A percentile compares a stretch with the other conserved stretches of the same genome.
These are phyloP conservation scores for Hyaloscypha hepaticicola DNA, from an alignment of 495 filamentous ascomycete species.

Conservation along the genomic window DNA sequence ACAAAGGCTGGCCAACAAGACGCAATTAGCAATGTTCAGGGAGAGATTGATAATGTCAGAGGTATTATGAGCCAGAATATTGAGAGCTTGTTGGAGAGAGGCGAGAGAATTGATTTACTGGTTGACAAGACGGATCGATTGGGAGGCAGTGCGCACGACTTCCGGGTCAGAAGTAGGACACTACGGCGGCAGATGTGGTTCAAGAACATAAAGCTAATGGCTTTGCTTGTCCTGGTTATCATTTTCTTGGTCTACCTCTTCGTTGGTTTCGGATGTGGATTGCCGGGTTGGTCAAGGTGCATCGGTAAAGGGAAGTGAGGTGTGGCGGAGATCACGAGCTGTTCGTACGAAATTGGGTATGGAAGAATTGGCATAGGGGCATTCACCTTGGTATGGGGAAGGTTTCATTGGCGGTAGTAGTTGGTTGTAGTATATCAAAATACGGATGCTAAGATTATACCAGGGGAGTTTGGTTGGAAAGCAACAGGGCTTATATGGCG, in stretches of 20 bases:
- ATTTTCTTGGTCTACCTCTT: slow-evolving; percentile 81
- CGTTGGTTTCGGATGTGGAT: slow-evolving; percentile 70
- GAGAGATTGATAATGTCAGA: slow-evolving; percentile 88
- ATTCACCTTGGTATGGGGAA: not conserved
- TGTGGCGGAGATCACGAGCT: not conserved
- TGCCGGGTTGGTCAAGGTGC: slow-evolving; percentile 60
- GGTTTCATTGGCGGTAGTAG: not conserved
- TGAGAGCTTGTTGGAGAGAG: slow-evolving; percentile 89
- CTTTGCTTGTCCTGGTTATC: slow-evolving; percentile 75
- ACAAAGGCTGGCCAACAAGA: slow-evolving; percentile 72
- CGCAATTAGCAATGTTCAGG: slow-evolving; percentile 76
- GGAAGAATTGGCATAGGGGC: not conserved
- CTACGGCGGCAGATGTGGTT: slow-evolving; percentile 97
- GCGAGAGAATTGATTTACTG: slow-evolving; percentile 90
- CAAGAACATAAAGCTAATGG: slow-evolving; percentile 98
- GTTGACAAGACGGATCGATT: slow-evolving; percentile 96
- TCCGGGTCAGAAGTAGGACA: slow-evolving; percentile 78
- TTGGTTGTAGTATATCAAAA: slow-evolving; percentile 5
- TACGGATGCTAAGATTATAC: slow-evolving; percentile 1
- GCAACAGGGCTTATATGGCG: not conserved
- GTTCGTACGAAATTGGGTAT: not conserved
- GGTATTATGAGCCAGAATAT: slow-evolving; percentile 99
- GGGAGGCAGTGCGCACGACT: slow-evolving; percentile 83
- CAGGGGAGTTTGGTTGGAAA: slow-evolving; percentile 7
- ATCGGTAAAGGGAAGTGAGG: slow-evolving; percentile 33